Base-by-base conservation (phyloP, 2,329 filamentous ascomycete species). In the Byssothecium circinans region DNA sequence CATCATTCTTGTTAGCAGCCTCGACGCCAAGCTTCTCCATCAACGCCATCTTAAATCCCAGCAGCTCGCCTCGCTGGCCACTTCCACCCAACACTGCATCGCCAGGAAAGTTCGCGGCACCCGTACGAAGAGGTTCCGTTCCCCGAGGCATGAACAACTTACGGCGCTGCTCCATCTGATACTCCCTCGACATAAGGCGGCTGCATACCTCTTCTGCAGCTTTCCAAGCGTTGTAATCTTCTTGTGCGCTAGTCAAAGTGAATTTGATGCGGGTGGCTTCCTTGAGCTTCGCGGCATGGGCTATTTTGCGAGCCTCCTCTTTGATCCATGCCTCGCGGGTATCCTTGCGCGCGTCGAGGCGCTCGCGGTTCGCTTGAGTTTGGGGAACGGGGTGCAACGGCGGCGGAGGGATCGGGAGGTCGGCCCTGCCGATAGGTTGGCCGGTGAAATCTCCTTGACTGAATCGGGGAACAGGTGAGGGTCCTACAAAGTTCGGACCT, bases 21-120 rank as follows among this genome's bases (percentile, higher is more conserved):
- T 60, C 57, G 3, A 46, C 54, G 29, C 51, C 52, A 17, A 53
- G 15, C 2, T 53, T 42, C 50, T 63, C 60, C 55, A 60, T 56
- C 20, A 56, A 17, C 44, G 58, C 60, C 60, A 60, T 57, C 25
- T 45, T 22, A 10, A 38, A 52, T 1, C 60, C 54, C 1, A 61
- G 27, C 38, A 61, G 8, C 17, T 42, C 41, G 5, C 49, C 49
- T 27, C 44, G 25, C 10, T 38, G 39, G 15, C 23, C 23, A 0
- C 8, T 18, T 25, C 11, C 35, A 8, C 1, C 46, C 14, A 10
- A 25, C 6, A 25, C 23, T 10, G 23, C 23, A 25, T 25, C 23
- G 6, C 23, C 23, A 5, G 23, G 23, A 5, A 25, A 5, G 10
- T 25, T 25, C 23, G 23, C 23, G 6, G 10, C 43, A 23, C 22